Percentiles rank a stretch among this genome's conserved stretches.
Conservation (phyloP, 2,329 filamentous ascomycete genomes). For the Byssothecium circinans region DNA sequence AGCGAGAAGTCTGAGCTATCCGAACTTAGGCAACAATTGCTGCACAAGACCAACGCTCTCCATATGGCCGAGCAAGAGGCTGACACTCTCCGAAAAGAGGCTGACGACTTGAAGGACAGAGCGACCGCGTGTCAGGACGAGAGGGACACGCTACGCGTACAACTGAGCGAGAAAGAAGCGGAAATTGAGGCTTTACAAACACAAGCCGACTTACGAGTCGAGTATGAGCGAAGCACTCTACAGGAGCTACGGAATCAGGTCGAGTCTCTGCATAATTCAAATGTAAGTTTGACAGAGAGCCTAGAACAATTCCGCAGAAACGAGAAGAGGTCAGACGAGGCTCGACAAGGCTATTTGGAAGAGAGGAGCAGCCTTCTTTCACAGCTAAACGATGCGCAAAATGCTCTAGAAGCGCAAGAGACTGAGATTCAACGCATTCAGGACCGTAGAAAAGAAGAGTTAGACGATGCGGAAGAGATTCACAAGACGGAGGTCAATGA, state of each 20-base stretch:
- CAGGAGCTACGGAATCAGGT: slow-evolving; percentile 7
- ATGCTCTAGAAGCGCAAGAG: background rate
- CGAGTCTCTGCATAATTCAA: slow-evolving; percentile 13
- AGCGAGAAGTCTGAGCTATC: slow-evolving; percentile 6
- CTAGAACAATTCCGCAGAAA: slow-evolving; percentile 13
- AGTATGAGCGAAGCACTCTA: slow-evolving; percentile 12
- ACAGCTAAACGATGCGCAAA: background rate
- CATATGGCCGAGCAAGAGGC: background rate
- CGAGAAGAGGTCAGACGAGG: slow-evolving; percentile 11
- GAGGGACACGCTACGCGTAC: slow-evolving; percentile 7
- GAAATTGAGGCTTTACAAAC: slow-evolving; percentile 12
- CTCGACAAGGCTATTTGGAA: slow-evolving; percentile 8
- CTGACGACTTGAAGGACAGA: background rate
- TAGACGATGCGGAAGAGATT: slow-evolving; percentile 1
- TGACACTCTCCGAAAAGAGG: slow-evolving; percentile 5
- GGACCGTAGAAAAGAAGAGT: slow-evolving; percentile 3
- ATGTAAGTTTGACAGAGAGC: slow-evolving; percentile 7
- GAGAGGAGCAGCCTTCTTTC: background rate
- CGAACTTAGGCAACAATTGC: slow-evolving; percentile 7
- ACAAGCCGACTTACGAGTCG: slow-evolving; percentile 10
- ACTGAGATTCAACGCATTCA: slow-evolving; percentile 9
- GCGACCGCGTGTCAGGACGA: slow-evolving; percentile 9
- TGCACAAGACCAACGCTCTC: background rate
- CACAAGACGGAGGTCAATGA: slow-evolving; percentile 12
- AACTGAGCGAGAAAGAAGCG: slow-evolving; percentile 13